These are phyloP conservation scores for Cocos nucifera DNA, from an alignment of 176 grass and related monocot species.

Conservation along the genomic window DNA sequence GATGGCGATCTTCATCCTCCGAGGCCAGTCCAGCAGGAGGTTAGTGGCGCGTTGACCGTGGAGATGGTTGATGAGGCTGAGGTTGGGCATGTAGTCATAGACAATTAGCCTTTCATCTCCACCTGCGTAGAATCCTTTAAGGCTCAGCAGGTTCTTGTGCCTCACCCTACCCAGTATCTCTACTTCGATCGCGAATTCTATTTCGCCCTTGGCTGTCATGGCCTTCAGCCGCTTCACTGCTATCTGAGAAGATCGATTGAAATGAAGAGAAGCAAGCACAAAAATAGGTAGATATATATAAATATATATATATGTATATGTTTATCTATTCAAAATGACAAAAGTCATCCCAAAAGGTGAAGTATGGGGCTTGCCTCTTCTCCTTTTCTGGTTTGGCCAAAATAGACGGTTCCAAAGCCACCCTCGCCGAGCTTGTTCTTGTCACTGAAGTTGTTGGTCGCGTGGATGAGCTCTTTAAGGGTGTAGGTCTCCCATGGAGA, in stretches of 20 bases:
- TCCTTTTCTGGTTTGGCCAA: constrained; percentile 38
- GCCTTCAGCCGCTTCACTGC: constrained; percentile 68
- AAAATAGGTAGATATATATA: too few species aligned
- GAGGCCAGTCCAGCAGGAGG: constrained; percentile 43
- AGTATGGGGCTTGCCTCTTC: constrained; percentile 23
- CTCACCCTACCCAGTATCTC: constrained; percentile 64
- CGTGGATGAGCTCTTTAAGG: constrained; percentile 51
- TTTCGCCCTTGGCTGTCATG: constrained; percentile 61
- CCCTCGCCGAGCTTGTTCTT: constrained; percentile 33
- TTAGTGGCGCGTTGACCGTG: constrained; percentile 34
- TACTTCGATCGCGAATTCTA: constrained; percentile 77
- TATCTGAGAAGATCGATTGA: constrained; percentile 24
- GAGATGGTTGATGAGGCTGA: constrained; percentile 60
- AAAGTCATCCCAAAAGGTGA: too few species aligned
- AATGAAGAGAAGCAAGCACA: too few species aligned
- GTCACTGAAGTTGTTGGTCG: constrained; percentile 60
- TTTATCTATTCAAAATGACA: too few species aligned
- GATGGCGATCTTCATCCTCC: constrained; percentile 42
- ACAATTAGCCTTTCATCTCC: constrained; percentile 65
- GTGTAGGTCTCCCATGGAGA: constrained; percentile 69
- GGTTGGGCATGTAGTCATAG: constrained; percentile 86
- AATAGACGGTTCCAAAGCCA: constrained; percentile 21
- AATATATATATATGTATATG: too few species aligned
- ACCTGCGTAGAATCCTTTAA: constrained; percentile 57
- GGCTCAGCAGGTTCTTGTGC: constrained; percentile 63